These are phyloP conservation scores for Ceratonia siliqua DNA, from an alignment of 306 rosid genomes.

Conservation along the genomic window DNA sequence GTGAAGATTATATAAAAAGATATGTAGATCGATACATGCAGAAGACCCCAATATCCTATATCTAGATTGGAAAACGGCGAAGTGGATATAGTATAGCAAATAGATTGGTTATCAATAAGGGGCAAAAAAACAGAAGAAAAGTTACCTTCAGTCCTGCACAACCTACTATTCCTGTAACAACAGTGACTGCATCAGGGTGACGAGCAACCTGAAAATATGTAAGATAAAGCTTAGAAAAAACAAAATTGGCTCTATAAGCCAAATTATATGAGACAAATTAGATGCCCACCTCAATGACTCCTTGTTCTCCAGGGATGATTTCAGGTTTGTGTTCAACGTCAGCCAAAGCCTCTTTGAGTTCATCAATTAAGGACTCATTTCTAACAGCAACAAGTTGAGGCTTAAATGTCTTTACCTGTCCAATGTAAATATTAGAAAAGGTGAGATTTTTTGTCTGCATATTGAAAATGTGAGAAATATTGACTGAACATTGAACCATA, in stretches of 20 bases:
- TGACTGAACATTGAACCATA: constrained; percentile 24
- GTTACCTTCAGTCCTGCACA: constrained; percentile 97
- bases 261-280: constrained; percentile 10
- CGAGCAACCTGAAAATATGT: constrained; percentile 81
- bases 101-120: constrained; percentile 1
- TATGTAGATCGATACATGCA: background rate
- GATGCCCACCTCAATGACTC: constrained; percentile 79
- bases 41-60: background rate
- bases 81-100: background rate
- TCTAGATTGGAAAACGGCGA: background rate
- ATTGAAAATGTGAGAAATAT: constrained; percentile 13
- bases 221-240: constrained; percentile 29
- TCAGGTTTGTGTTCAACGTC: constrained; percentile 84
- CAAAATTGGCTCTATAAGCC: constrained; percentile 18
- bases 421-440: constrained; percentile 26
- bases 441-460: constrained; percentile 1
- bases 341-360: constrained; percentile 85
- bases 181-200: constrained; percentile 92
- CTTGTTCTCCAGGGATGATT: constrained; percentile 97
- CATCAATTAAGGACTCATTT: constrained; percentile 79
- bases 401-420: constrained; percentile 83
- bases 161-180: constrained; percentile 96
- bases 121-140: constrained; percentile 18
- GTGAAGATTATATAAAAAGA: background rate
- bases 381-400: constrained; percentile 91